These are phyloP conservation scores for Neotropicomus parvogracilis DNA, from an alignment of 1,284 basidiomycete genomes.

Conservation along the genomic window DNA sequence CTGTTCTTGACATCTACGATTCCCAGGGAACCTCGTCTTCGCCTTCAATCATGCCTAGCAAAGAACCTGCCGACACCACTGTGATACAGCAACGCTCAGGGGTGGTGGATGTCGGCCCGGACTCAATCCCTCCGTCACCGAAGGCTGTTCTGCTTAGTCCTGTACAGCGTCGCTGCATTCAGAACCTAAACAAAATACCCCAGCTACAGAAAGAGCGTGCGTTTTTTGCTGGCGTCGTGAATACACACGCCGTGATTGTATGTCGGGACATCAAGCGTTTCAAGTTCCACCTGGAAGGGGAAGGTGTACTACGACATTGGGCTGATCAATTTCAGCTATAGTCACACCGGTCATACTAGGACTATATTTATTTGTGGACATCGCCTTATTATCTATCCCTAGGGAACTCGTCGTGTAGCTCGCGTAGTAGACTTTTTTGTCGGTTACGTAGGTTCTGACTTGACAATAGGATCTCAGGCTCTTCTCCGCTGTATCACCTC, in stretches of 20 bases:
- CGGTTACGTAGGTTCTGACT: no score
- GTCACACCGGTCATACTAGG: not conserved
- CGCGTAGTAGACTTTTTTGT: no score
- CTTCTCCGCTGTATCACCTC: no score
- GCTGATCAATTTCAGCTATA: constrained; percentile 56
- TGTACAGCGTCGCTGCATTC: constrained; percentile 49
- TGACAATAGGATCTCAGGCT: constrained; percentile 13
- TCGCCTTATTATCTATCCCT: not conserved
- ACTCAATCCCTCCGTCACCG: constrained; percentile 21
- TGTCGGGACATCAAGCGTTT: constrained; percentile 62
- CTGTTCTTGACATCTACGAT: constrained; percentile 37
- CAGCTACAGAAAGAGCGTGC: constrained; percentile 61
- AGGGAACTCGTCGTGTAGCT: no score
- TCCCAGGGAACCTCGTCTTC: constrained; percentile 10
- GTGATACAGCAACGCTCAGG: constrained; percentile 1
- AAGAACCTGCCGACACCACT: not conserved
- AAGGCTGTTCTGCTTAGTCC: constrained; percentile 51
- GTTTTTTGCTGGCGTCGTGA: constrained; percentile 55
- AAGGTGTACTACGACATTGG: constrained; percentile 67
- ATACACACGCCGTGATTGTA: constrained; percentile 68
- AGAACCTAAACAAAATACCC: constrained; percentile 61
- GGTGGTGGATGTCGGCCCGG: constrained; percentile 10
- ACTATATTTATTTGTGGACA: not conserved
- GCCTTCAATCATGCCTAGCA: not conserved
- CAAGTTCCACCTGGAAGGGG: constrained; percentile 52